A percentile compares a stretch with the other conserved stretches of the same genome.
phyloP scores from a whole-genome alignment of 495 filamentous ascomycete genomes.

The Daldinia decipiens region DNA sequence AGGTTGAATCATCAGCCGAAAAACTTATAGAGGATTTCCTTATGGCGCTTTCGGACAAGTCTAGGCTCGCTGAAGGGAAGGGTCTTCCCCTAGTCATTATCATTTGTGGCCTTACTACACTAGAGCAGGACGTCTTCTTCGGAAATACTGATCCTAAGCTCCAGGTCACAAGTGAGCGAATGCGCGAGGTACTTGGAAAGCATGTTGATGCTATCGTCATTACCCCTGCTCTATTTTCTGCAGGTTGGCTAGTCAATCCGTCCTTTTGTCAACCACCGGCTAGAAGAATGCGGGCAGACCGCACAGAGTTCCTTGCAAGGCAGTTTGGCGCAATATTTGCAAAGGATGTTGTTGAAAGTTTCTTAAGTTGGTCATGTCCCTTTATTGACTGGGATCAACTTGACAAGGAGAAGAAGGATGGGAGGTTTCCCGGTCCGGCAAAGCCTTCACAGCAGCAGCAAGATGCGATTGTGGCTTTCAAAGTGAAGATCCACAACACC shows the following conservation, averaged over 20 bases:
- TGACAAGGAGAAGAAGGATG: neutral
- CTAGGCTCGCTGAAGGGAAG: slow-evolving; percentile 22
- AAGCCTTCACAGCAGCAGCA: slow-evolving; percentile 25
- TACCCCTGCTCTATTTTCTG: slow-evolving; percentile 45
- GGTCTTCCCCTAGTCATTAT: slow-evolving; percentile 46
- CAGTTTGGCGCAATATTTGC: slow-evolving; percentile 45
- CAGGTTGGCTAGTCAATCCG: slow-evolving; percentile 44
- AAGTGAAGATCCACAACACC: slow-evolving; percentile 26
- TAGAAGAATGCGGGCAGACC: slow-evolving; percentile 11
- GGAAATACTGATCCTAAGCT: slow-evolving; percentile 9
- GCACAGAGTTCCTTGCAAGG: slow-evolving; percentile 39
- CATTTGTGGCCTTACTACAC: slow-evolving; percentile 48
- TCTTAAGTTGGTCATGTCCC: slow-evolving; percentile 32
- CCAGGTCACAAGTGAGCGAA: slow-evolving; percentile 31
- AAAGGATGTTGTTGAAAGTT: slow-evolving; percentile 14
- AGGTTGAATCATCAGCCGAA: slow-evolving; percentile 31
- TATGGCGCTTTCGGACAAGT: slow-evolving; percentile 28
- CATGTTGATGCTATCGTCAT: slow-evolving; percentile 36
- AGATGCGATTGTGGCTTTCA: slow-evolving; percentile 7
- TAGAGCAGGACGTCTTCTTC: slow-evolving; percentile 53
- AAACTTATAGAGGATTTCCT: slow-evolving; percentile 36
- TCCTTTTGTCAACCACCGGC: slow-evolving; percentile 22
- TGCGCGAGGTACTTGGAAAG: slow-evolving; percentile 42
- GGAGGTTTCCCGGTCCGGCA: slow-evolving; percentile 17
- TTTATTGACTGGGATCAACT: slow-evolving; percentile 26